These are phyloP conservation scores for Pythium oligandrum DNA, from an alignment of 352 stramenopile genomes.

Conservation along the genomic window DNA sequence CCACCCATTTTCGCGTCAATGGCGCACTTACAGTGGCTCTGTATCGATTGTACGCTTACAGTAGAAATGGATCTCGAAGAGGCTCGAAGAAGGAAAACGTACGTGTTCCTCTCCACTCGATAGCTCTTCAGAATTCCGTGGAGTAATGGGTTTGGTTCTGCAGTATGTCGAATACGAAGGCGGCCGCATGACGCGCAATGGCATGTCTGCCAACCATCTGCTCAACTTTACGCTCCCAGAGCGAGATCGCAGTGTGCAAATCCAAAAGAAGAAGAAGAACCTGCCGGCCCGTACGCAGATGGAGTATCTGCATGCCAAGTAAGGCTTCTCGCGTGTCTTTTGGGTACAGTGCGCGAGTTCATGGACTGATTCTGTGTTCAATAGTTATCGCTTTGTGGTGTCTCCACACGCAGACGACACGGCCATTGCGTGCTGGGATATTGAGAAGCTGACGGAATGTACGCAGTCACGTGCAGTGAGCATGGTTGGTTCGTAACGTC, in stretches of 20 bases:
- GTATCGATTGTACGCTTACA: too few relatives aligned
- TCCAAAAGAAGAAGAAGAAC: conserved; percentile 54
- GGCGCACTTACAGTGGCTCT: too few relatives aligned
- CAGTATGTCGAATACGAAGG: conserved; percentile 24
- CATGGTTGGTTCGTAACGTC: not conserved
- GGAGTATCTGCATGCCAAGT: conserved; percentile 87
- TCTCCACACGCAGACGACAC: conserved; percentile 41
- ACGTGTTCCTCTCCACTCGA: too few relatives aligned
- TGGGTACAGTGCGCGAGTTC: too few relatives aligned
- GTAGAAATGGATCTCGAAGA: too few relatives aligned
- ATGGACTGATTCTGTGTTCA: not conserved
- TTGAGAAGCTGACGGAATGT: conserved; percentile 81
- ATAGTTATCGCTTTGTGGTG: conserved; percentile 81
- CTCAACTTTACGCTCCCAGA: conserved; percentile 81
- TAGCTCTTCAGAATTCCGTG: too few relatives aligned
- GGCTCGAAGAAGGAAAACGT: too few relatives aligned
- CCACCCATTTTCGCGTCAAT: too few relatives aligned
- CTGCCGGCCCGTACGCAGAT: conserved; percentile 57
- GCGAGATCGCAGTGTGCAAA: conserved; percentile 27
- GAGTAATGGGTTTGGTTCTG: not conserved
- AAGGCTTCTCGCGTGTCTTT: not conserved
- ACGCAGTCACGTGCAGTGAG: conserved; percentile 9
- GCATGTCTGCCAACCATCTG: conserved; percentile 76
- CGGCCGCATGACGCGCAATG: conserved; percentile 53
- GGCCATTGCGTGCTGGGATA: conserved; percentile 54